Percentiles rank a stretch among this genome's conserved stretches.
Conservation (phyloP, 2,329 filamentous ascomycete species). For the Colletotrichum zoysiae region DNA sequence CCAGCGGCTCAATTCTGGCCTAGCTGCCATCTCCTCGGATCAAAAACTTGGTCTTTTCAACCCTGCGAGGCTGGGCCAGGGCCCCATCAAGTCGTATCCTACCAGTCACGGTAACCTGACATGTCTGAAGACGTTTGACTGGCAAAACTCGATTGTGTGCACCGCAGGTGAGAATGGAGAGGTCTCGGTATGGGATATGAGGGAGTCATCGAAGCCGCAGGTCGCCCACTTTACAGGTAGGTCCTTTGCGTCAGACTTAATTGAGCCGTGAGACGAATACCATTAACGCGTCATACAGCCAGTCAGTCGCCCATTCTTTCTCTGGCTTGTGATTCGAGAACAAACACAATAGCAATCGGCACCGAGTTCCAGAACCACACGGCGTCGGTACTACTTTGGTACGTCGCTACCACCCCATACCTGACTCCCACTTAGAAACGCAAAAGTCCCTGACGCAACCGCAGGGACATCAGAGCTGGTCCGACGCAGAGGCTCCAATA, state of each 20-base stretch:
- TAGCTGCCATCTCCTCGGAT: slow-evolving; percentile 77
- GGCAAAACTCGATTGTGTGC: slow-evolving; percentile 66
- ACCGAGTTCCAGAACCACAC: slow-evolving; percentile 77
- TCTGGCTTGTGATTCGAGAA: slow-evolving; percentile 69
- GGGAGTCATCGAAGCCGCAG: slow-evolving; percentile 56
- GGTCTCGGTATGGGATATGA: slow-evolving; percentile 75
- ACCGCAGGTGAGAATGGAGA: slow-evolving; percentile 80
- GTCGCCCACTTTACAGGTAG: slow-evolving; percentile 62
- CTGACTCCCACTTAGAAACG: background rate
- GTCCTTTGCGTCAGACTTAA: slow-evolving; percentile 43
- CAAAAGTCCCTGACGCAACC: slow-evolving; percentile 34
- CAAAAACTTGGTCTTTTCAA: slow-evolving; percentile 77
- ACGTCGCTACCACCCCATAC: slow-evolving; percentile 41
- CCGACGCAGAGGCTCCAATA: slow-evolving; percentile 65
- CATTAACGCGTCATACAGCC: slow-evolving; percentile 51
- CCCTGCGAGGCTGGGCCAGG: slow-evolving; percentile 65
- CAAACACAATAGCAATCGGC: slow-evolving; percentile 75
- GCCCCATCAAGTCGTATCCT: slow-evolving; percentile 61
- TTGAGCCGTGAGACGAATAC: slow-evolving; percentile 20
- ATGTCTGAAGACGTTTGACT: slow-evolving; percentile 69
- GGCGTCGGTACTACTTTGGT: slow-evolving; percentile 73
- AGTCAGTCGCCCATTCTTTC: slow-evolving; percentile 69
- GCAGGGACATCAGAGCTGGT: slow-evolving; percentile 69
- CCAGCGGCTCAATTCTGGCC: slow-evolving; percentile 61
- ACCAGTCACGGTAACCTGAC: slow-evolving; percentile 74